Evolutionary conservation across 2,329 filamentous ascomycete species (phyloP).

Genomic region (Aspergillus felis): DNA sequence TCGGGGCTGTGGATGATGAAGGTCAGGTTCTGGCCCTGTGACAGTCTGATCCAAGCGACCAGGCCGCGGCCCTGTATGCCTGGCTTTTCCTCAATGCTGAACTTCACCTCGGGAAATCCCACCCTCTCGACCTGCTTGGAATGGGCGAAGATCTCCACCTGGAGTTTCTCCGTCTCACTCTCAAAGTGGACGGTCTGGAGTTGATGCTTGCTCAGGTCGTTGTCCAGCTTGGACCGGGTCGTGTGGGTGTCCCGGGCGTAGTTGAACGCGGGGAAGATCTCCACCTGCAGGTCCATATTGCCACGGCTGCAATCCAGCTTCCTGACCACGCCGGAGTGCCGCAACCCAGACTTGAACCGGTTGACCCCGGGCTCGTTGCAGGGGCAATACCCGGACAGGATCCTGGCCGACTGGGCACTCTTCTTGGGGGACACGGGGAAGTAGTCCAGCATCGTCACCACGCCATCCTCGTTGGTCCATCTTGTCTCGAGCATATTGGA

Average conservation of each 20-base stretch:
- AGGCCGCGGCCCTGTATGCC: constrained; percentile 61
- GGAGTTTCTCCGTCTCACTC: constrained; percentile 56
- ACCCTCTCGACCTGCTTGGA: constrained; percentile 48
- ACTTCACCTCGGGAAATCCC: constrained; percentile 49
- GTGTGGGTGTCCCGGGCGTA: constrained; percentile 63
- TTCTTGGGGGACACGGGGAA: constrained; percentile 66
- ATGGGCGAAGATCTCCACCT: constrained; percentile 66
- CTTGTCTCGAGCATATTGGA: constrained; percentile 72
- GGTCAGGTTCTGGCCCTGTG: constrained; percentile 65
- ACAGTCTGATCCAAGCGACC: constrained; percentile 55
- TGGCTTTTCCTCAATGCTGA: constrained; percentile 51
- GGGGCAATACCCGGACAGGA: constrained; percentile 32
- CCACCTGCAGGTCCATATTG: constrained; percentile 60
- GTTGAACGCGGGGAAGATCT: constrained; percentile 69
- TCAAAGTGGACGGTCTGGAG: constrained; percentile 64
- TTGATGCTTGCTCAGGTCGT: constrained; percentile 32
- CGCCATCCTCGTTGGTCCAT: constrained; percentile 73
- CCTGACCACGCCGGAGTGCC: constrained; percentile 53
- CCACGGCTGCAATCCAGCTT: constrained; percentile 71
- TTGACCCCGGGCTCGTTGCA: constrained; percentile 42
- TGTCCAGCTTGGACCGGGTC: constrained; percentile 27
- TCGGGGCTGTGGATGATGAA: constrained; percentile 65
- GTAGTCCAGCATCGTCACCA: constrained; percentile 70
- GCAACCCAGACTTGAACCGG: constrained; percentile 47
- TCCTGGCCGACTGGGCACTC: constrained; percentile 34